Evolutionary conservation across 176 grass and related monocot genomes (phyloP), one percentile per base, ranked within the genome.

Genomic region (Dactylis glomerata): DNA sequence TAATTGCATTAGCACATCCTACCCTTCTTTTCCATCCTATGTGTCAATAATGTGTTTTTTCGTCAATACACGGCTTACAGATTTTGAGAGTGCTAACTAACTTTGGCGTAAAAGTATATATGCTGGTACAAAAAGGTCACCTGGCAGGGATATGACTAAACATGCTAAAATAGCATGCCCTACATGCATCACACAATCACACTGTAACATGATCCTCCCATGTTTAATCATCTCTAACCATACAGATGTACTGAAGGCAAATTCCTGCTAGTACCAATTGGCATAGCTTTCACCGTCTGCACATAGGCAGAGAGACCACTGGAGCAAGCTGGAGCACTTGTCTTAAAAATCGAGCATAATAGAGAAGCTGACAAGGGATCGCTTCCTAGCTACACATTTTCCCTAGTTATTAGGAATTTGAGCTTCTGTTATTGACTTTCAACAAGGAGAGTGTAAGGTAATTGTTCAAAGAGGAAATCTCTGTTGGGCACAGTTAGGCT

Each of bases 141-240:
- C 5, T 63, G 62, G 33, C 61, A 83, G 42, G 52, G 64, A 78
- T 62, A 78, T 33, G 66, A 20, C 19, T 54, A 33, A 8, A 12
- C 54, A 52, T 88, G 65, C 14, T 55, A 63, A 26, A 84, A 45
- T 55, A 82, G 26, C 65, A 76, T 23, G 68, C 32, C 37, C 41
- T 50, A 17, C 68, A 81, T 75, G 10, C 26, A 82, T 55, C 67
- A 64, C 23, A 32, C 3, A 14, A 73, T 84, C 27, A 55, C 24
- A 88, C 24, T 17, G 37, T 63, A 63, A 54, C 42, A 79, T n/a
- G 62, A 59, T 6, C 67, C 63, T 88, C 70, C 44, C 58, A 73
- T 64, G 86, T 54, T 63, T 33, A 62, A 42, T 72, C 36, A 57
- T 65, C 70, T 67, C 56, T 22, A 81, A 24, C 41, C 82, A 84